Evolutionary conservation across 352 stramenopile genomes (phyloP).

Genomic region (Saprolegnia parasitica): DNA sequence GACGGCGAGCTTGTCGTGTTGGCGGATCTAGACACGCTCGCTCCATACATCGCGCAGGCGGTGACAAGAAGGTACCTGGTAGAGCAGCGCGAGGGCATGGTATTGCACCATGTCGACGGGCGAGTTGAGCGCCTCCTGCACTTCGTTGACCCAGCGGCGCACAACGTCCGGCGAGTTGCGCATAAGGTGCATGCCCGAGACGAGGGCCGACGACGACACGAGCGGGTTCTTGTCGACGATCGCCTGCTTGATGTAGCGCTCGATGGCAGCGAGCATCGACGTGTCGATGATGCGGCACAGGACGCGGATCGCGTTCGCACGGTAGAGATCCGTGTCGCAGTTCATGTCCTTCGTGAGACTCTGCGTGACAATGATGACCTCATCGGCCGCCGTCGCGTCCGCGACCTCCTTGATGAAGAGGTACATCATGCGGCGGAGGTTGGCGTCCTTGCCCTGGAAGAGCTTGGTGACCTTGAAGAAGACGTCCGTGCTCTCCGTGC

Average conservation of each 20-base stretch:
- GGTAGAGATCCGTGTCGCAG: slow-evolving; percentile 95
- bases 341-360: slow-evolving; percentile 99
- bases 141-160: slow-evolving; percentile 96
- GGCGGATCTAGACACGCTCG: slow-evolving; percentile 79
- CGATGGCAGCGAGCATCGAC: slow-evolving; percentile 89
- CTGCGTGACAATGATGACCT: slow-evolving; percentile 99
- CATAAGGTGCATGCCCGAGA: slow-evolving; percentile 95
- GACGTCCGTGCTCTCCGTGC: slow-evolving; percentile 94
- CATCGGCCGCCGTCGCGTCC: slow-evolving; percentile 84
- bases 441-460: slow-evolving; percentile 98
- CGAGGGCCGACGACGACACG: slow-evolving; percentile 94
- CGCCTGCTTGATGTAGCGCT: slow-evolving; percentile 98
- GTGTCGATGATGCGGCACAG: slow-evolving; percentile 93
- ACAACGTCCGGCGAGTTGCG: slow-evolving; percentile 90
- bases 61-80: slow-evolving; percentile 49
- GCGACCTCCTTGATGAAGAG: slow-evolving; percentile 99
- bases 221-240: slow-evolving; percentile 98
- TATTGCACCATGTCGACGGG: slow-evolving; percentile 99
- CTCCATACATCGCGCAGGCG: not conserved
- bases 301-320: slow-evolving; percentile 98
- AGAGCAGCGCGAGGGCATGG: slow-evolving; percentile 97
- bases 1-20: slow-evolving; percentile 96
- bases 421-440: slow-evolving; percentile 98
- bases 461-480: slow-evolving; percentile 99
- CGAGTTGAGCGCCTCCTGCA: slow-evolving; percentile 94